A percentile compares a stretch with the other conserved stretches of the same genome.
Conservation (phyloP, 768 basidiomycete genomes). For the Neoboletus subvelutipes region DNA sequence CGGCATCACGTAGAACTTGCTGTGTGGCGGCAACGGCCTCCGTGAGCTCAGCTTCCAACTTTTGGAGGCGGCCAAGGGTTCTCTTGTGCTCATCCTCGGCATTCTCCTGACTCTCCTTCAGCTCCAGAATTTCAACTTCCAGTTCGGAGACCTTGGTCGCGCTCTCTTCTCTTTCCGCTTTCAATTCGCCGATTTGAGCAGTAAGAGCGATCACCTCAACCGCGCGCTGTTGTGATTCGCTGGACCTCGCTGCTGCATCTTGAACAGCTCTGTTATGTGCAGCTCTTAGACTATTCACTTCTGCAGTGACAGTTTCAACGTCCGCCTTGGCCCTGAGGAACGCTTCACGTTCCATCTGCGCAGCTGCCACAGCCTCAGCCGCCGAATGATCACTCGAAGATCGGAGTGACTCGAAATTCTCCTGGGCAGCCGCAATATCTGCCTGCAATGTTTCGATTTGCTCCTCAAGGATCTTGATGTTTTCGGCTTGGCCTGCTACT, state of each 20-base stretch:
- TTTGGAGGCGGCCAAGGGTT: conserved; percentile 45
- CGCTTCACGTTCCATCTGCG: conserved; percentile 62
- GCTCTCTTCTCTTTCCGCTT: conserved; percentile 67
- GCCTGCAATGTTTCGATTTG: conserved; percentile 52
- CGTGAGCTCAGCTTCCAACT: conserved; percentile 53
- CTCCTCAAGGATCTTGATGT: conserved; percentile 47
- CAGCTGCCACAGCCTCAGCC: conserved; percentile 46
- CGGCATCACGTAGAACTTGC: conserved; percentile 46
- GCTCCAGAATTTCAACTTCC: conserved; percentile 77
- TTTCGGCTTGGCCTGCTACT: conserved; percentile 41
- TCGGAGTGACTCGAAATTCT: conserved; percentile 51
- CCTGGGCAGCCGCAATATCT: conserved; percentile 50
- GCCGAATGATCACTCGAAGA: conserved; percentile 44
- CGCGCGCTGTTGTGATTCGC: conserved; percentile 47
- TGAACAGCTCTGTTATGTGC: conserved; percentile 50
- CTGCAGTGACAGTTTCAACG: conserved; percentile 52
- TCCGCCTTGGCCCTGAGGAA: conserved; percentile 64
- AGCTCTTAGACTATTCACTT: conserved; percentile 49
- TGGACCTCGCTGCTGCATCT: conserved; percentile 45
- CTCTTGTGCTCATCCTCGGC: conserved; percentile 58
- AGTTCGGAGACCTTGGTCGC: conserved; percentile 73
- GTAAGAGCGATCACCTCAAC: conserved; percentile 44
- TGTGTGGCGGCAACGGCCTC: conserved; percentile 48
- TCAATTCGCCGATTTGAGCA: conserved; percentile 51
- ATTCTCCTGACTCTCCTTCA: conserved; percentile 67